phyloP scores from a whole-genome alignment of 2,329 filamentous ascomycete genomes.

The Bipolaris zeicola region DNA sequence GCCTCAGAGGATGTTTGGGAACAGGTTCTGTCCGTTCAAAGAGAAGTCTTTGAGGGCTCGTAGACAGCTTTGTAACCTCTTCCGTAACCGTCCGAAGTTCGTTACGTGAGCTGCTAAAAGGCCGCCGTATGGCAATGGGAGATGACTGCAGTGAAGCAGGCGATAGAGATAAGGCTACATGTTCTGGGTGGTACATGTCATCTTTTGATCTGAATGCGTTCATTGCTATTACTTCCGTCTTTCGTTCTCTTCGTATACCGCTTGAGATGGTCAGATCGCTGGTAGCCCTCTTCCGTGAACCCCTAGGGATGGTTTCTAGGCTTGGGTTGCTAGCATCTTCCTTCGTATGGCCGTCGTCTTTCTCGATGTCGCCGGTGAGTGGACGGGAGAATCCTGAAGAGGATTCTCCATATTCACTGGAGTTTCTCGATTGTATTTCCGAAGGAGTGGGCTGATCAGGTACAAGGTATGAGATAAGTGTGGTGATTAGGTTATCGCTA shows the following conservation, averaged over 20 bases:
- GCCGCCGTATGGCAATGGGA: conserved; percentile 5
- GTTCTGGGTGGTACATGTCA: not conserved
- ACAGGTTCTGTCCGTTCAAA: conserved; percentile 1
- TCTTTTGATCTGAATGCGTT: conserved; percentile 1
- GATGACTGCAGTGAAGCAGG: not conserved
- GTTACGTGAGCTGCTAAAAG: conserved; percentile 17
- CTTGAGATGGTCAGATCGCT: conserved; percentile 4
- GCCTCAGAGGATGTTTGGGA: not conserved
- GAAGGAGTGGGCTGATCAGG: not conserved
- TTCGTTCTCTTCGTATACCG: not conserved
- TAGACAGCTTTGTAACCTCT: conserved; percentile 13
- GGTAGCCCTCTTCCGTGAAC: conserved; percentile 1
- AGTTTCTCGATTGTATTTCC: not conserved
- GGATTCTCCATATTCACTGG: not conserved
- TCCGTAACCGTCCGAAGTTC: conserved; percentile 14
- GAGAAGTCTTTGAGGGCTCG: conserved; percentile 1
- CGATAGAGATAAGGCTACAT: not conserved
- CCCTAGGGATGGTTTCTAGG: not conserved
- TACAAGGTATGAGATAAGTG: conserved; percentile 9
- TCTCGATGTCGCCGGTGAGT: not conserved
- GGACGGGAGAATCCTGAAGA: not conserved
- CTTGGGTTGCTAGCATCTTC: not conserved
- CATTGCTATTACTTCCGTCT: conserved; percentile 1
- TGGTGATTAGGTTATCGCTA: conserved; percentile 8
- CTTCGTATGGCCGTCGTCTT: not conserved